Evolutionary conservation across 1,139 yeast species (phyloP).

Genomic region (Hyphopichia pseudoburtonii): DNA sequence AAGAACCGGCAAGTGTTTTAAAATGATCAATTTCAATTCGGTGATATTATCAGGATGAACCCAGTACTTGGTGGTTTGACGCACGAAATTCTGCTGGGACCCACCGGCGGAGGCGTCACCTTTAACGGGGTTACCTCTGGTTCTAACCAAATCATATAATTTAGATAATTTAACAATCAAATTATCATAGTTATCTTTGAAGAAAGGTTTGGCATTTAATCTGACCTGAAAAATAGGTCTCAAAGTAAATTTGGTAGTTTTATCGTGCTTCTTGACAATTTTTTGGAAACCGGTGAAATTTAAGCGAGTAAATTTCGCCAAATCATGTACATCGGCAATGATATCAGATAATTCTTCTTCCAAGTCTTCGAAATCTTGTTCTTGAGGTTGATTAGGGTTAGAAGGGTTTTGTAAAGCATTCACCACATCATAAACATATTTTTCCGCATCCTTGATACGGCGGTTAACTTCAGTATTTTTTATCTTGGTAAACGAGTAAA

Average conservation of each 20-base stretch:
- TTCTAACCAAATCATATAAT: slow-evolving; percentile 87
- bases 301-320: slow-evolving; percentile 87
- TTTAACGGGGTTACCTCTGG: slow-evolving; percentile 89
- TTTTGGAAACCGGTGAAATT: slow-evolving; percentile 97
- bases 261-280: slow-evolving; percentile 94
- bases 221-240: slow-evolving; percentile 93
- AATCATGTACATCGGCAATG: slow-evolving; percentile 95
- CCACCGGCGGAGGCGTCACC: slow-evolving; percentile 98
- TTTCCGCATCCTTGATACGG: slow-evolving; percentile 78
- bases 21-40: slow-evolving; percentile 87
- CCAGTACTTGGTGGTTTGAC: slow-evolving; percentile 99
- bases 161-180: slow-evolving; percentile 86
- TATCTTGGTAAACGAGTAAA: slow-evolving; percentile 83
- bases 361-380: slow-evolving; percentile 84
- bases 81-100: slow-evolving; percentile 92
- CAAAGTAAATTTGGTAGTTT: slow-evolving; percentile 76
- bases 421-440: slow-evolving; percentile 64
- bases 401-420: slow-evolving; percentile 32
- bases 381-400: slow-evolving; percentile 44
- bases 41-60: slow-evolving; percentile 98
- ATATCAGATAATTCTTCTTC: slow-evolving; percentile 91
- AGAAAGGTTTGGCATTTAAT: slow-evolving; percentile 89
- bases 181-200: slow-evolving; percentile 89
- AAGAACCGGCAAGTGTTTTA: slow-evolving; percentile 92
- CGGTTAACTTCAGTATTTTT: slow-evolving; percentile 82